Conservation (phyloP, 169 alveolate species). For the Cryptosporidium tyzzeri region DNA sequence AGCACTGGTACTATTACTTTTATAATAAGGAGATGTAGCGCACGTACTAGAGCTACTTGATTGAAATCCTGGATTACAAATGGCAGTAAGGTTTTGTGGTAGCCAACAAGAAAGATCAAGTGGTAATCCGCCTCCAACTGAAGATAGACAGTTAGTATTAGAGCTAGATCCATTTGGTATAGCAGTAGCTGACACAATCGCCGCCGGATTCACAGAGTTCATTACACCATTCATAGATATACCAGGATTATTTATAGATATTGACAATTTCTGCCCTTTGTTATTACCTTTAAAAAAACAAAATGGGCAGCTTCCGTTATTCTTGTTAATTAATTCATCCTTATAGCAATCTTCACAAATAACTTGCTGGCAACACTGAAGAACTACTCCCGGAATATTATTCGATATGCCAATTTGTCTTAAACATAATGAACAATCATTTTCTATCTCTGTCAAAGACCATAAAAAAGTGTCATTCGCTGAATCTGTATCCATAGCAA, state of each 20-base stretch:
- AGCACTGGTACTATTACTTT: slow-evolving; percentile 42
- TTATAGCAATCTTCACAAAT: slow-evolving; percentile 71
- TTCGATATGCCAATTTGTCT: slow-evolving; percentile 59
- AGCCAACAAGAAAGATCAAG: slow-evolving; percentile 72
- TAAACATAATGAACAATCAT: slow-evolving; percentile 74
- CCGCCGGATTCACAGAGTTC: slow-evolving; percentile 8
- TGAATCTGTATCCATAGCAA: slow-evolving; percentile 74
- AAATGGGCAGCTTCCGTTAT: slow-evolving; percentile 75
- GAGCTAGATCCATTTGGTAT: slow-evolving; percentile 24
- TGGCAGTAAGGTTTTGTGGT: slow-evolving; percentile 74
- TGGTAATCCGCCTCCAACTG: slow-evolving; percentile 67
- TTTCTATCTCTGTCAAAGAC: slow-evolving; percentile 75
- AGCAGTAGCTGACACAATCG: background rate
- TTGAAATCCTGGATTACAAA: slow-evolving; percentile 74
- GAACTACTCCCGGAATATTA: slow-evolving; percentile 44
- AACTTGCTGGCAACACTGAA: slow-evolving; percentile 73
- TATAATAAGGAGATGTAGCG: slow-evolving; percentile 70
- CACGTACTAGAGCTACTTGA: slow-evolving; percentile 60
- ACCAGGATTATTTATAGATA: slow-evolving; percentile 17
- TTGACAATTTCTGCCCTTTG: slow-evolving; percentile 51
- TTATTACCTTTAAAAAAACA: slow-evolving; percentile 67
- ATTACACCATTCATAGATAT: slow-evolving; percentile 36
- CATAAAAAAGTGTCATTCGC: slow-evolving; percentile 67
- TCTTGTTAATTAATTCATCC: slow-evolving; percentile 56
- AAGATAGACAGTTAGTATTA: slow-evolving; percentile 1